phyloP scores from a whole-genome alignment of 2,329 filamentous ascomycete genomes.

The Didymellaceae sp. region DNA sequence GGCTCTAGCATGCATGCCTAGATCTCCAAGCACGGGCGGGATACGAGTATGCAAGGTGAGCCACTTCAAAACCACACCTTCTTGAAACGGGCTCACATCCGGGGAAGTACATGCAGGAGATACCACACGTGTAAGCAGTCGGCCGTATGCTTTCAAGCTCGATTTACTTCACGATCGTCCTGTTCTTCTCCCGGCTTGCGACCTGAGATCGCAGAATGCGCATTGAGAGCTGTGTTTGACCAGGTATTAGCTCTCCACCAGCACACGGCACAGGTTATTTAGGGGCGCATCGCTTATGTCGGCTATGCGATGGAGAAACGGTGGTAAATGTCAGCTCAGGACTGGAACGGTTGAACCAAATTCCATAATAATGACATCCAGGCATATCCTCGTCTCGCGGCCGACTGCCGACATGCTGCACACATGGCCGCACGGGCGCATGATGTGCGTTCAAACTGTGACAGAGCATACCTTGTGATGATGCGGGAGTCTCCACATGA shows the following conservation, averaged over 20 bases:
- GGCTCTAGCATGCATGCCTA: constrained; percentile 2
- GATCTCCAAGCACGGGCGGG: constrained; percentile 3
- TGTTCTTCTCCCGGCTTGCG: too few relatives aligned
- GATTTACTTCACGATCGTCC: neutral
- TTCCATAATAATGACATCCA: constrained; percentile 1
- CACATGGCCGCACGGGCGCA: constrained; percentile 21
- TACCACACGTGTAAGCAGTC: neutral
- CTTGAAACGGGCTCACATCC: constrained; percentile 14
- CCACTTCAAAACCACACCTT: constrained; percentile 14
- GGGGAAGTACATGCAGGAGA: constrained; percentile 1
- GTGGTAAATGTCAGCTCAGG: neutral
- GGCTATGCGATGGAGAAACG: constrained; percentile 1
- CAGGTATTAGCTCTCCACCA: neutral
- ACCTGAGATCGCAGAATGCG: neutral
- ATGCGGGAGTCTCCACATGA: constrained; percentile 7
- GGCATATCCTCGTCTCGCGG: constrained; percentile 10
- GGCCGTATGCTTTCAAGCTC: constrained; percentile 4
- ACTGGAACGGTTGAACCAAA: constrained; percentile 6
- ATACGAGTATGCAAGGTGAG: constrained; percentile 10
- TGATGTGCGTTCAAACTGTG: neutral
- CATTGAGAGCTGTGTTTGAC: neutral
- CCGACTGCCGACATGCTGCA: constrained; percentile 14
- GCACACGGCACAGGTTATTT: neutral
- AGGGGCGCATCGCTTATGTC: constrained; percentile 1
- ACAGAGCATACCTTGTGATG: constrained; percentile 8